Evolutionary conservation across 2,329 filamentous ascomycete species (phyloP).

Genomic region (Zarea fungicola): DNA sequence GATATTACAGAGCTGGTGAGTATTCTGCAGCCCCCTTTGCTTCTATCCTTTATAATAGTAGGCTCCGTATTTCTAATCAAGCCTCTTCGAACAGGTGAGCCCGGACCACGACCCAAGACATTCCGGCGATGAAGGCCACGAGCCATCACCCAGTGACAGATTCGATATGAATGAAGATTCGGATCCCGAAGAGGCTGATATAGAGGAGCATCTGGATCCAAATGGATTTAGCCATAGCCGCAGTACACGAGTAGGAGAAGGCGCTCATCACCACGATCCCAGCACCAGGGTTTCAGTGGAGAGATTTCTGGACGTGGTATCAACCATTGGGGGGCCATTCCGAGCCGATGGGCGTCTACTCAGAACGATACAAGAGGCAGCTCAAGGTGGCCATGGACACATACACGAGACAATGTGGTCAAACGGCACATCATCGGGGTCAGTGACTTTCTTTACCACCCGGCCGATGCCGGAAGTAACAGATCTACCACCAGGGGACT

Average conservation of each 20-base stretch:
- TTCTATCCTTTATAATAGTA: background rate
- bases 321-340: slow-evolving; percentile 26
- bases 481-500: slow-evolving; percentile 15
- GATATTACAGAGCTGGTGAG: slow-evolving; percentile 85
- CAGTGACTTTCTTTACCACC: slow-evolving; percentile 43
- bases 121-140: slow-evolving; percentile 18
- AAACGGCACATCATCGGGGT: slow-evolving; percentile 38
- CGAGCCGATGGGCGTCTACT: background rate
- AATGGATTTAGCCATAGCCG: slow-evolving; percentile 37
- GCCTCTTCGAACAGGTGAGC: slow-evolving; percentile 37
- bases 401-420: slow-evolving; percentile 37
- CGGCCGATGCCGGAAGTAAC: slow-evolving; percentile 18
- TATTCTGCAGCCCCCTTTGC: background rate
- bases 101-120: slow-evolving; percentile 58
- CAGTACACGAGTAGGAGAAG: slow-evolving; percentile 25
- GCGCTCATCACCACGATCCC: slow-evolving; percentile 25
- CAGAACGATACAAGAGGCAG: background rate
- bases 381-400: slow-evolving; percentile 10
- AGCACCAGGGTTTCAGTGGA: slow-evolving; percentile 33
- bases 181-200: slow-evolving; percentile 55
- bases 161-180: slow-evolving; percentile 38
- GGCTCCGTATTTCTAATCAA: background rate
- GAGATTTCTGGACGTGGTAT: slow-evolving; percentile 41
- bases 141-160: too few species aligned
- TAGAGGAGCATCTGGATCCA: slow-evolving; percentile 47